These are phyloP conservation scores for Mesotaenium endlicherianum DNA, from an alignment of 139 green algal species.

Conservation along the genomic window DNA sequence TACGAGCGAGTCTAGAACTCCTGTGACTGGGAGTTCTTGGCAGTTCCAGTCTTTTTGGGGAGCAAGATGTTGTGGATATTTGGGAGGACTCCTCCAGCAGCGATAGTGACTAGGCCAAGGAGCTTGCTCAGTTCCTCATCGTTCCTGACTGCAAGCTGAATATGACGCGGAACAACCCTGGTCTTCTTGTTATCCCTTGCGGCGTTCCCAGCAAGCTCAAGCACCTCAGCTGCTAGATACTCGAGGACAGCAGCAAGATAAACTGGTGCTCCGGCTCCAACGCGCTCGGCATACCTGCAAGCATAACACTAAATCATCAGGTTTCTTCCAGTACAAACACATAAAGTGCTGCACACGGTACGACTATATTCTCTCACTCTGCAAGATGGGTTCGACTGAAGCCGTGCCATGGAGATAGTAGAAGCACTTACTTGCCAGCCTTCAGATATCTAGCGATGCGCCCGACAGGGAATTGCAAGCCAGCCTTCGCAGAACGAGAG, in stretches of 20 bases:
- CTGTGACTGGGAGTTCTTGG: no score
- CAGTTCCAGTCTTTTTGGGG: no score
- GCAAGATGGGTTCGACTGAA: no score
- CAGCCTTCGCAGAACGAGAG: slow-evolving; percentile 78
- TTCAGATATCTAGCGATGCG: slow-evolving; percentile 83
- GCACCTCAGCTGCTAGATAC: slow-evolving; percentile 80
- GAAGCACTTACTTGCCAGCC: slow-evolving; percentile 75
- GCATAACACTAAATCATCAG: no score
- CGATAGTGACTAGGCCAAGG: slow-evolving; percentile 66
- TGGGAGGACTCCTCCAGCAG: slow-evolving; percentile 76
- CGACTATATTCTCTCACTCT: no score
- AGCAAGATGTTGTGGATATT: no score
- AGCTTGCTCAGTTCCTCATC: slow-evolving; percentile 58
- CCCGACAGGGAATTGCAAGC: slow-evolving; percentile 85
- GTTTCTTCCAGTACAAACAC: no score
- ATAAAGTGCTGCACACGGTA: no score
- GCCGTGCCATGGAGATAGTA: no score
- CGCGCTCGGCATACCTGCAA: slow-evolving; percentile 72
- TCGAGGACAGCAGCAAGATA: slow-evolving; percentile 80
- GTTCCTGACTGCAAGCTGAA: slow-evolving; percentile 56
- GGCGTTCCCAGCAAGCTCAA: slow-evolving; percentile 84
- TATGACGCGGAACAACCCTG: slow-evolving; percentile 67
- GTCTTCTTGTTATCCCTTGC: slow-evolving; percentile 93
- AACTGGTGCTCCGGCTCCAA: slow-evolving; percentile 70
- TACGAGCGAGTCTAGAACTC: no score